Percentiles rank a stretch among this genome's conserved stretches.
These are phyloP conservation scores for Malassezia globosa DNA, from an alignment of 1,284 basidiomycete species.

Conservation along the genomic window DNA sequence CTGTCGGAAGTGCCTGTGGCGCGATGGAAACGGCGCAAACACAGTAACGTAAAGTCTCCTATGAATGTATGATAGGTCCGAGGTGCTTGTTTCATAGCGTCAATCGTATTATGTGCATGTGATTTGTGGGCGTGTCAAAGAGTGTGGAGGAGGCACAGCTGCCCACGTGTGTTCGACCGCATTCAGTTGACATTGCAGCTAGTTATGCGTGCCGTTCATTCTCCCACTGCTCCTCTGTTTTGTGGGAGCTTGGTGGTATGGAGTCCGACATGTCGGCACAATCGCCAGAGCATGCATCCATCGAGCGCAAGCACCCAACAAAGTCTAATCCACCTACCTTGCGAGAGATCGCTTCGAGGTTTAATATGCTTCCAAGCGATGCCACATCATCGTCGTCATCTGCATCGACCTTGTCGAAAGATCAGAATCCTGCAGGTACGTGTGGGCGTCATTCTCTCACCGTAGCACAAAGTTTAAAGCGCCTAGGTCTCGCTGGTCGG, in stretches of 20 bases:
- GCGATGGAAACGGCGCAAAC: not conserved
- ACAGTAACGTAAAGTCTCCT: too few relatives aligned
- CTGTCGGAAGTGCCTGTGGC: not conserved
- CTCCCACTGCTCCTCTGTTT: too few relatives aligned
- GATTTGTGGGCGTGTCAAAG: too few relatives aligned
- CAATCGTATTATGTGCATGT: too few relatives aligned
- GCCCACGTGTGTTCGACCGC: not conserved
- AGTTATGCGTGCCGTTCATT: too few relatives aligned
- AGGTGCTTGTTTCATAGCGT: too few relatives aligned
- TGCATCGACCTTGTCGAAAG: not conserved
- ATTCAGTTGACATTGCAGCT: too few relatives aligned
- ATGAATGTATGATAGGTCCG: too few relatives aligned
- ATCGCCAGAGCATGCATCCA: not conserved
- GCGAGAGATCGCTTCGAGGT: constrained; percentile 10
- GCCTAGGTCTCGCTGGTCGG: constrained; percentile 12
- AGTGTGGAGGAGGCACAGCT: not conserved
- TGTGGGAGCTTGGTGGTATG: too few relatives aligned
- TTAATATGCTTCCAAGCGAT: constrained; percentile 2
- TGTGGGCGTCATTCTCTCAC: not conserved
- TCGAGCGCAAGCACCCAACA: not conserved
- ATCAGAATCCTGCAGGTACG: not conserved
- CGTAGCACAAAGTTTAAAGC: constrained; percentile 2
- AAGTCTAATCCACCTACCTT: constrained; percentile 9
- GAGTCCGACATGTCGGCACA: not conserved
- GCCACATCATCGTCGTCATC: too few relatives aligned